Evolutionary conservation across 2,329 filamentous ascomycete species (phyloP), one percentile per base, ranked within the genome.

Genomic region (Verticillium klebahnii): DNA sequence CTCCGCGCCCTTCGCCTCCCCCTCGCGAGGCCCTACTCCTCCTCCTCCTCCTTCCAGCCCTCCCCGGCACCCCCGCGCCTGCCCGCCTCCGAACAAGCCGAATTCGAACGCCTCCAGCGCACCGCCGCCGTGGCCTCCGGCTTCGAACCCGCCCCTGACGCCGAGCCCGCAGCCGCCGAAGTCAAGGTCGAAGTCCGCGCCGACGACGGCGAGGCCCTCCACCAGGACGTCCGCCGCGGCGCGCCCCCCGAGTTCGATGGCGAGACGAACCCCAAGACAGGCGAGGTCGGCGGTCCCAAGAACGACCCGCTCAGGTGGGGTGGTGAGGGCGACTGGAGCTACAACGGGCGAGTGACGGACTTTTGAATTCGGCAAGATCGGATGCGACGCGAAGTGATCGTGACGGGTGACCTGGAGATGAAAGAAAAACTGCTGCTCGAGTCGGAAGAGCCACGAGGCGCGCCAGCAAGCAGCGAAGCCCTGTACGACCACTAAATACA

Each of bases 291-390:
- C 6, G 95, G 95, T 1, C 95, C 95, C 6, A 99, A 98, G 87
- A 98, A 96, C 72, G 94, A 99, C 77, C 95, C 95, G 59, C 72
- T 98, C 72, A 80, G 93, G 69, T 97, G 94, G 94, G 93, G 93
- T 0, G 80, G 83, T 19, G 73, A 70, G 0, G 89, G 91, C 1
- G 86, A 89, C 69, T 99, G 93, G 90, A 97, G 92, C 74, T 99
- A 91, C 75, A 97, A 97, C 75, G 95, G 95, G 56, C 82, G 94
- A 66, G 93, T 96, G 60, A 98, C 94, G 29, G 95, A 99, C 77
- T 99, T 99, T 64, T 87, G 68, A 29, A 32, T 34, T 50, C 31
- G 29, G 17, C 9, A 11, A 50, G 19, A 2, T n/a, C 11, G 29
- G 45, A 54, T 32, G 40, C 32, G 7, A 17, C 19, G 25, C 5